Evolutionary conservation across 2,329 filamentous ascomycete species (phyloP), one percentile per base, ranked within the genome.

Genomic region (Aureobasidium uvarum): DNA sequence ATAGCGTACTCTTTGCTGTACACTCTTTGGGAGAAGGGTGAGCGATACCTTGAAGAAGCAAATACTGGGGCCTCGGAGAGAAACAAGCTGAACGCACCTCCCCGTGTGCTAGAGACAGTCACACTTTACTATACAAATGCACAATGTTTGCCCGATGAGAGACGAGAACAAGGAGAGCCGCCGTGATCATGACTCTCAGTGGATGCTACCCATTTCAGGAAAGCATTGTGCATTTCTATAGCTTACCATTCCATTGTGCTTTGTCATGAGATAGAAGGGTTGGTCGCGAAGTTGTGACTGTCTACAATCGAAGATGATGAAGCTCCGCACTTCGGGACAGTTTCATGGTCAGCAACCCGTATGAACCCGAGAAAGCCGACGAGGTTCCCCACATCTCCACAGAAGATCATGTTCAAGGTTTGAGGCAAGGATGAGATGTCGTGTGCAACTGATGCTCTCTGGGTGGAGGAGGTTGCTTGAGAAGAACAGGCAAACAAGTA

Each of bases 271-370:
- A 31, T 2, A 31, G 28, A 31, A 1, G 28, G 5, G 5, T 31
- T 31, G 28, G 28, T 31, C 28, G 28, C 28, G 28, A 31, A 31
- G 6, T 31, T 31, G 28, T 31, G 28, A 31, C 28, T 31, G 28
- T 6, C 28, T 6, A 31, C 28, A 31, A 5, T 31, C 33, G 51
- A 39, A 39, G 51, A 54, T 39, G 8, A 28, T 18, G 38, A 41
- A 41, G 36, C 31, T 56, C 56, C 56, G 56, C 56, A 46, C 20
- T 48, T 60, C 43, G 41, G 54, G 31, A 58, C 6, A 58, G 25
- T n/a, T 55, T 31, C 36, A 58, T 45, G 54, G 36, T 58, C 38
- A 58, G 54, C 54, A 48, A 43, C 56, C 56, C 56, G 56, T 60
- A 36, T 38, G 56, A 43, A 60, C 56, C 56, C 56, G 56, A 60